Conservation (phyloP, 2,329 filamentous ascomycete species). For the Lasiodiplodia theobromae region DNA sequence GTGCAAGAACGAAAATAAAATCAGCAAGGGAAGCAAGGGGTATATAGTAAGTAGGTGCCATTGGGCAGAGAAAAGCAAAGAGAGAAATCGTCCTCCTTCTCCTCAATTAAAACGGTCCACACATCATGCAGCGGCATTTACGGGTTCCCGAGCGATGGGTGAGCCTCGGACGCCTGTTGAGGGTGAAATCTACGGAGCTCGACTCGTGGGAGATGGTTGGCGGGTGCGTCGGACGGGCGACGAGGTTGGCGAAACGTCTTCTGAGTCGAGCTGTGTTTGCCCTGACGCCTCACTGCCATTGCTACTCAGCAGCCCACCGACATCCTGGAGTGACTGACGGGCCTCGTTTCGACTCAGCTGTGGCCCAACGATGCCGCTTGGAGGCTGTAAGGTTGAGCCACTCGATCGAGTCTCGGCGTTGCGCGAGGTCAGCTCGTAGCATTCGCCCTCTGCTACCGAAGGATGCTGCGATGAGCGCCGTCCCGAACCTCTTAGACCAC, state of each 20-base stretch:
- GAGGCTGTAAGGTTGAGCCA: slow-evolving; percentile 4
- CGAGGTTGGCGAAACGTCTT: slow-evolving; percentile 7
- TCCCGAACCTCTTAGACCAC: slow-evolving; percentile 35
- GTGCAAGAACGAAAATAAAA: not conserved
- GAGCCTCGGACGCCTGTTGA: not conserved
- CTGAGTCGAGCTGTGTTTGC: slow-evolving; percentile 12
- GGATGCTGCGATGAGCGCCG: slow-evolving; percentile 19
- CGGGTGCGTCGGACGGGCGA: not conserved
- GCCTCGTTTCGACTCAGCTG: slow-evolving; percentile 31
- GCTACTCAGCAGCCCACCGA: slow-evolving; percentile 6
- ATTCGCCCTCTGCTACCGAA: slow-evolving; percentile 24
- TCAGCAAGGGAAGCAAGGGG: not conserved
- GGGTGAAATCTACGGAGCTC: not conserved
- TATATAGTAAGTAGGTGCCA: not conserved
- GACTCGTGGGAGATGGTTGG: not conserved
- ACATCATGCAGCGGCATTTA: not conserved
- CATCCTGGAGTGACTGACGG: slow-evolving; percentile 19
- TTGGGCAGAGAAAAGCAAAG: not conserved
- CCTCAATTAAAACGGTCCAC: not conserved
- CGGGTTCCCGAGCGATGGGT: not conserved
- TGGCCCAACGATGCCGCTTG: slow-evolving; percentile 11
- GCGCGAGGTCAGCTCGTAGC: slow-evolving; percentile 29
- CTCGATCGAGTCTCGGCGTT: slow-evolving; percentile 5
- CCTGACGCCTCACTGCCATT: not conserved
- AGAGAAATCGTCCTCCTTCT: not conserved